These are phyloP conservation scores for Porcisia deanei DNA, from an alignment of 208 protist species.

Conservation along the genomic window DNA sequence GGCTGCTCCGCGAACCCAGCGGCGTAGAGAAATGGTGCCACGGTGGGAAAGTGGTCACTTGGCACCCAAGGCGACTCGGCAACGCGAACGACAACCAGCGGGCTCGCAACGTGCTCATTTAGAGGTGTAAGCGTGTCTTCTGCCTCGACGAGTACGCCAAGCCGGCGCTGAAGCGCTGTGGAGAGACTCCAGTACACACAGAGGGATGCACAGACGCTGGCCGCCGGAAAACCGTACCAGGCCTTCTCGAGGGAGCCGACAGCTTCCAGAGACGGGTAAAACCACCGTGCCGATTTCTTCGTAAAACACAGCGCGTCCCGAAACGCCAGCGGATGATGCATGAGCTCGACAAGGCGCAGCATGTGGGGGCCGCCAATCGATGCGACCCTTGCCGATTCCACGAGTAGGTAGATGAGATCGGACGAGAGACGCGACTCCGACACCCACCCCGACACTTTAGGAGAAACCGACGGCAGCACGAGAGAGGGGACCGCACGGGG, in stretches of 20 bases:
- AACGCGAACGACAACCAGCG: conserved; percentile 59
- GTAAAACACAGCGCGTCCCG: conserved; percentile 34
- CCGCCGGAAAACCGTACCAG: conserved; percentile 51
- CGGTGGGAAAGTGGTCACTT: conserved; percentile 49
- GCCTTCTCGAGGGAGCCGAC: conserved; percentile 44
- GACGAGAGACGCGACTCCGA: conserved; percentile 23
- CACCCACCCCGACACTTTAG: conserved; percentile 1
- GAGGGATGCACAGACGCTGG: conserved; percentile 40
- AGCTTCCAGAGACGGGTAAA: conserved; percentile 68
- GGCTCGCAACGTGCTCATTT: conserved; percentile 74
- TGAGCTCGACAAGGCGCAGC: conserved; percentile 41
- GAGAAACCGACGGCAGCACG: neutral
- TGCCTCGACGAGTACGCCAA: conserved; percentile 24
- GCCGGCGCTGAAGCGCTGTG: conserved; percentile 58
- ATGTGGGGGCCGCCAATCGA: conserved; percentile 15
- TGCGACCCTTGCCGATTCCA: conserved; percentile 14
- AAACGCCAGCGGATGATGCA: conserved; percentile 50
- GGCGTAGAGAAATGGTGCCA: conserved; percentile 56
- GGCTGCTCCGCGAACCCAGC: conserved; percentile 37
- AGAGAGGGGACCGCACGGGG: neutral
- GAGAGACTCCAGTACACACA: conserved; percentile 80
- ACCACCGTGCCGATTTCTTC: conserved; percentile 57
- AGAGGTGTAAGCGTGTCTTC: conserved; percentile 36
- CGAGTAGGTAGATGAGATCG: conserved; percentile 27
- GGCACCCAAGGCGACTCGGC: conserved; percentile 45